Percentiles rank a stretch among this genome's conserved stretches.
phyloP scores from a whole-genome alignment of 495 filamentous ascomycete species.

The Penicillium antarcticum region DNA sequence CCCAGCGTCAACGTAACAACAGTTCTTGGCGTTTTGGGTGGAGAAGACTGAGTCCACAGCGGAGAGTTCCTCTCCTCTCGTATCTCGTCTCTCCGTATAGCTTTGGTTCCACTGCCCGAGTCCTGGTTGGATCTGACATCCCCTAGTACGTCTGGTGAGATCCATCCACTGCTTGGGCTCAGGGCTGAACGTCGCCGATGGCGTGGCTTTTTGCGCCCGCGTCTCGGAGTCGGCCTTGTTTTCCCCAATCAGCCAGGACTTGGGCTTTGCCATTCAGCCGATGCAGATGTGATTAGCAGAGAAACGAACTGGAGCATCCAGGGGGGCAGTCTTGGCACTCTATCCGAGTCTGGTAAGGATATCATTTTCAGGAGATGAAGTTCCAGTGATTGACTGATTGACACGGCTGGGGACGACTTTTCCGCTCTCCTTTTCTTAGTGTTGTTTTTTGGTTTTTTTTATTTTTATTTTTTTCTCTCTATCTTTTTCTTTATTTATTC shows the following conservation, averaged over 20 bases:
- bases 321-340: constrained; percentile 6
- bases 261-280: neutral
- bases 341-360: neutral
- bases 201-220: too few species aligned
- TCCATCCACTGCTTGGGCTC: too few species aligned
- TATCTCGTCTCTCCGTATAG: neutral
- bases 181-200: too few species aligned
- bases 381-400: neutral
- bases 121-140: neutral
- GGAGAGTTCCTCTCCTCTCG: constrained; percentile 6
- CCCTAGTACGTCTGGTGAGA: neutral
- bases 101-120: neutral
- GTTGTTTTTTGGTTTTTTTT: too few species aligned
- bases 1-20: constrained; percentile 1
- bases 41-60: constrained; percentile 4
- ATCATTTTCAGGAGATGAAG: neutral
- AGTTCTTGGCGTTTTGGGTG: constrained; percentile 4
- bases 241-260: neutral
- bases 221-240: constrained; percentile 7
- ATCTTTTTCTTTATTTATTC: too few species aligned
- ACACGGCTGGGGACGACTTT: too few species aligned
- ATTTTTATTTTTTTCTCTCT: too few species aligned
- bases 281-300: constrained; percentile 1
- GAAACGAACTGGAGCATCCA: neutral
- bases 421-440: too few species aligned